These are phyloP conservation scores for Ulmus americana DNA, from an alignment of 331 rosid species.

Conservation along the genomic window DNA sequence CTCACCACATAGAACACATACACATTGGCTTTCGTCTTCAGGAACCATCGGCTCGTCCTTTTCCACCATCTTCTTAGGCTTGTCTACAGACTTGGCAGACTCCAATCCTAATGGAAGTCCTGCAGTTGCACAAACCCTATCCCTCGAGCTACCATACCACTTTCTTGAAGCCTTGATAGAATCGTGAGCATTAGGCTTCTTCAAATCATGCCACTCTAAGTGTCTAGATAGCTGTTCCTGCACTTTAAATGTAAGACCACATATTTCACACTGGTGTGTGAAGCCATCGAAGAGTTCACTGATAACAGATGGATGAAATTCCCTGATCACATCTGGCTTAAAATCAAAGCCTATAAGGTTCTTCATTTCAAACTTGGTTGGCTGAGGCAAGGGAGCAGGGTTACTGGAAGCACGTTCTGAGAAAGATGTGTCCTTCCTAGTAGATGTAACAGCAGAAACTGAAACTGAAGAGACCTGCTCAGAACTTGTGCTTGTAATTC, in stretches of 20 bases:
- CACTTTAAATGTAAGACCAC: constrained; percentile 60
- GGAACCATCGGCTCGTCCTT: constrained; percentile 46
- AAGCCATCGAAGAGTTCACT: constrained; percentile 49
- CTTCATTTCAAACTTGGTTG: constrained; percentile 39
- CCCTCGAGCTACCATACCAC: constrained; percentile 54
- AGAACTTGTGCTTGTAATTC: constrained; percentile 31
- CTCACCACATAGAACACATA: constrained; percentile 76
- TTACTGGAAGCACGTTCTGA: constrained; percentile 30
- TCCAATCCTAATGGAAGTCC: constrained; percentile 33
- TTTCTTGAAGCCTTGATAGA: constrained; percentile 44
- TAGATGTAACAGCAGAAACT: constrained; percentile 38
- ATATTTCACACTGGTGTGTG: constrained; percentile 52
- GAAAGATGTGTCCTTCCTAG: constrained; percentile 28
- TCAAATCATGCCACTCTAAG: constrained; percentile 70
- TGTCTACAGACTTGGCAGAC: constrained; percentile 26
- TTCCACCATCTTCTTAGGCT: constrained; percentile 21
- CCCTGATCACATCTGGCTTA: constrained; percentile 69
- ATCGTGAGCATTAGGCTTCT: constrained; percentile 33
- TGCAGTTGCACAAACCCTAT: constrained; percentile 53
- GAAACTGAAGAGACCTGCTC: constrained; percentile 40
- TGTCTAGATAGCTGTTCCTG: constrained; percentile 63
- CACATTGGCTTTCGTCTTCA: constrained; percentile 78
- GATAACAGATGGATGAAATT: constrained; percentile 65
- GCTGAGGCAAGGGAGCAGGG: constrained; percentile 28
- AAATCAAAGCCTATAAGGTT: constrained; percentile 70